These are phyloP conservation scores for Monosporascus sp. DNA, from an alignment of 2,329 filamentous ascomycete genomes.

Conservation along the genomic window DNA sequence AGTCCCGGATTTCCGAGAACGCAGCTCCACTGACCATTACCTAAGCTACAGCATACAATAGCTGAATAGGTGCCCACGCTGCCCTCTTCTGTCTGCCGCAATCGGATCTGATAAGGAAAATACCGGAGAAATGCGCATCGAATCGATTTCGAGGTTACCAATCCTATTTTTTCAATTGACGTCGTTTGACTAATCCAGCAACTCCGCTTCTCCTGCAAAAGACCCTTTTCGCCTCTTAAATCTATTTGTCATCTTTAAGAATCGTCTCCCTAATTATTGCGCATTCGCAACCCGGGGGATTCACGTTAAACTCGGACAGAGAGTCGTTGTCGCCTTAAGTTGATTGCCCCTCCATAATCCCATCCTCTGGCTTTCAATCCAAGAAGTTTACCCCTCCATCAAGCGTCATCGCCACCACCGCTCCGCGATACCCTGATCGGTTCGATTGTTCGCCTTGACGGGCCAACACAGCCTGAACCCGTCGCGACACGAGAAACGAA, in stretches of 20 bases:
- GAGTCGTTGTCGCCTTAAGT: neutral
- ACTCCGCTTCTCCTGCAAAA: slow-evolving; percentile 5
- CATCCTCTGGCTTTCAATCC: neutral
- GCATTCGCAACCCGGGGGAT: neutral
- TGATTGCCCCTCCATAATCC: slow-evolving; percentile 4
- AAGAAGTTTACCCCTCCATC: neutral
- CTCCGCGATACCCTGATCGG: no score
- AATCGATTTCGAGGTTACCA: slow-evolving; percentile 10
- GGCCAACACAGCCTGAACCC: no score
- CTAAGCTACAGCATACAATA: no score
- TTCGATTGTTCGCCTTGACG: no score
- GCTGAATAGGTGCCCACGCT: no score
- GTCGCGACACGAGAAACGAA: no score
- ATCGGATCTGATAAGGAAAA: slow-evolving; percentile 22
- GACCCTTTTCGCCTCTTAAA: neutral
- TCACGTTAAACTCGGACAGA: slow-evolving; percentile 12
- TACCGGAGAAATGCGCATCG: slow-evolving; percentile 9
- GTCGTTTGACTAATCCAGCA: slow-evolving; percentile 18
- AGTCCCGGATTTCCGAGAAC: no score
- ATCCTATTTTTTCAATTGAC: slow-evolving; percentile 3
- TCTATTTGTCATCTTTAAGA: slow-evolving; percentile 2
- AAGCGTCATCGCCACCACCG: slow-evolving; percentile 12
- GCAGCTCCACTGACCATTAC: no score
- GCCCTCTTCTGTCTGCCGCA: slow-evolving; percentile 4
- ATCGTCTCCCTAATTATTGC: neutral